These are phyloP conservation scores for Fusarium oligoseptatum DNA, from an alignment of 2,329 filamentous ascomycete genomes.

Conservation along the genomic window DNA sequence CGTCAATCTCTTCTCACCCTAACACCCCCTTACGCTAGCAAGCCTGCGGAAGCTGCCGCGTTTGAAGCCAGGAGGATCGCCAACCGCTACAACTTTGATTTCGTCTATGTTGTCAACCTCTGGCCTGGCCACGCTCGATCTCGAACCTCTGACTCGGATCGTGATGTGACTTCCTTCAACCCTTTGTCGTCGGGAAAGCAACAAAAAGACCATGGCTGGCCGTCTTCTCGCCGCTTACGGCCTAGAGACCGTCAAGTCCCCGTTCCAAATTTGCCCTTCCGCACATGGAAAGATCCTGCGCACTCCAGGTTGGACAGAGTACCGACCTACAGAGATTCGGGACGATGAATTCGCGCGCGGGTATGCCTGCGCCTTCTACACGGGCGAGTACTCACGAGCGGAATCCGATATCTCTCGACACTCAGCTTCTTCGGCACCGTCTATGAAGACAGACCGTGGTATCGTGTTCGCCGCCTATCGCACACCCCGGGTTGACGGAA, in stretches of 20 bases:
- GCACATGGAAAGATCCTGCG: conserved; percentile 66
- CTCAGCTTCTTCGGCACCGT: conserved; percentile 41
- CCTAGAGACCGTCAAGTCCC: conserved; percentile 62
- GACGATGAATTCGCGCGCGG: conserved; percentile 63
- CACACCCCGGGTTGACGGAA: conserved; percentile 57
- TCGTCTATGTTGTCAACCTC: conserved; percentile 70
- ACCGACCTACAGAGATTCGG: conserved; percentile 58
- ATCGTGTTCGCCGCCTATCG: conserved; percentile 70
- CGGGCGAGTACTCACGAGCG: conserved; percentile 52
- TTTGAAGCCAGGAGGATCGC: conserved; percentile 69
- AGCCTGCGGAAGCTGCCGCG: conserved; percentile 62
- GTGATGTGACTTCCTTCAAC: conserved; percentile 18
- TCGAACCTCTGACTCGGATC: conserved; percentile 18
- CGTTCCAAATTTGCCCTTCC: conserved; percentile 64
- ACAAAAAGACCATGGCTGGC: conserved; percentile 55
- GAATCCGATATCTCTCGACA: conserved; percentile 43
- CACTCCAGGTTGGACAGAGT: conserved; percentile 66
- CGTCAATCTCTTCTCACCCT: conserved; percentile 57
- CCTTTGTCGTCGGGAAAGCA: conserved; percentile 21
- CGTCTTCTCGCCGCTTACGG: conserved; percentile 69
- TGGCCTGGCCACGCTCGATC: conserved; percentile 59
- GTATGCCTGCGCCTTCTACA: conserved; percentile 67
- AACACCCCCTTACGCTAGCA: conserved; percentile 59
- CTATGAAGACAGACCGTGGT: conserved; percentile 59
- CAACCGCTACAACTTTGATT: conserved; percentile 67